Conservation (phyloP, 1,284 basidiomycete species). For the Tilletiopsis washingtonensis region DNA sequence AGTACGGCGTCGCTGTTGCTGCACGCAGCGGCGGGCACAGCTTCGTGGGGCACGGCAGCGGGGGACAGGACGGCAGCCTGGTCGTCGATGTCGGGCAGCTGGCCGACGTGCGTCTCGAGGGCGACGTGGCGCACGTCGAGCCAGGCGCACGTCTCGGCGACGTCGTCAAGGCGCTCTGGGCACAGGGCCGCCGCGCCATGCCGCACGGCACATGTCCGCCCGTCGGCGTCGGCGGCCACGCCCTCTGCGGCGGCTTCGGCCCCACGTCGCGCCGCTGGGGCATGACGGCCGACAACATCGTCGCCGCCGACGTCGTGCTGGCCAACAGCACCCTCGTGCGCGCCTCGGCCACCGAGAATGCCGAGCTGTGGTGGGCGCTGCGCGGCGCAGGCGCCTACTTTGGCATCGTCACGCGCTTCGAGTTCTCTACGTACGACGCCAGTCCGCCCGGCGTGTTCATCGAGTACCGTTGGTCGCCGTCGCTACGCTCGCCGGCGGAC, state of each 20-base stretch:
- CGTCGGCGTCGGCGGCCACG: conserved; percentile 46
- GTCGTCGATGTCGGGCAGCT: conserved; percentile 24
- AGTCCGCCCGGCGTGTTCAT: conserved; percentile 16
- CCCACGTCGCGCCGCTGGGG: conserved; percentile 44
- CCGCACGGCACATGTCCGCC: conserved; percentile 46
- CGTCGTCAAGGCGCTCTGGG: conserved; percentile 42
- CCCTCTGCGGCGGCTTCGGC: conserved; percentile 43
- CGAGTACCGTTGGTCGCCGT: conserved; percentile 25
- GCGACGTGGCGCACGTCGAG: conserved; percentile 36
- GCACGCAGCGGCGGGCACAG: conserved; percentile 47
- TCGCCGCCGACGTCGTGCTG: conserved; percentile 45
- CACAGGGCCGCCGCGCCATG: conserved; percentile 33
- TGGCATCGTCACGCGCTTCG: conserved; percentile 43
- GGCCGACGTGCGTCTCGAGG: conserved; percentile 16
- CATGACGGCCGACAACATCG: conserved; percentile 41
- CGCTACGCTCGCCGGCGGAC: conserved; percentile 10
- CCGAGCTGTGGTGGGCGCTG: conserved; percentile 41
- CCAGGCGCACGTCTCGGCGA: conserved; percentile 46
- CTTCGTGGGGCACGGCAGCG: conserved; percentile 42
- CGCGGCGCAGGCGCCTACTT: conserved; percentile 45
- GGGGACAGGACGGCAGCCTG: conserved; percentile 37
- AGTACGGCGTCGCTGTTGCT: conserved; percentile 20
- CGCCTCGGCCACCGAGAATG: conserved; percentile 19
- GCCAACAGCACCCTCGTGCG: conserved; percentile 40
- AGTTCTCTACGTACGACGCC: conserved; percentile 35